A percentile compares a stretch with the other conserved stretches of the same genome.
Evolutionary conservation across 2,329 filamentous ascomycete species (phyloP).

Genomic region (Epicoccum nigrum): DNA sequence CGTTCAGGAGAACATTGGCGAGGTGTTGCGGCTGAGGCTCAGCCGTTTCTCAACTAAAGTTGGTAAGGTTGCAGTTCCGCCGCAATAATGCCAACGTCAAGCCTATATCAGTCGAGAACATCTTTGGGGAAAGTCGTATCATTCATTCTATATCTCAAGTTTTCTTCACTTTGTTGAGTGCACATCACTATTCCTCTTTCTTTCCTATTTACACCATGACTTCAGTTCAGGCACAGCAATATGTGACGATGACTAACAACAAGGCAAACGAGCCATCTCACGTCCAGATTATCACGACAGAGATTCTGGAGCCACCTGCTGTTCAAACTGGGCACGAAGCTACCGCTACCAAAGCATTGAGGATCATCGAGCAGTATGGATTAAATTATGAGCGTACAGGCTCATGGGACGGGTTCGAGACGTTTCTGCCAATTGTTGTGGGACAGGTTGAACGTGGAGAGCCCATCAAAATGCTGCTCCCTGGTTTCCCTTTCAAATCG

Average conservation of each 20-base stretch:
- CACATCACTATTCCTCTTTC: neutral
- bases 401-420: conserved; percentile 32
- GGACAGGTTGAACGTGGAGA: conserved; percentile 27
- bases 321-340: conserved; percentile 2
- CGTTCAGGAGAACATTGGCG: conserved; percentile 1
- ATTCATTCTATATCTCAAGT: neutral
- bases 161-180: neutral
- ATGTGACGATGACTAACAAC: neutral
- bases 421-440: conserved; percentile 27
- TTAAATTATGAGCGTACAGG: conserved; percentile 34
- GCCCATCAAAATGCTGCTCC: conserved; percentile 49
- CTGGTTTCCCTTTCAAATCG: conserved; percentile 68
- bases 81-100: conserved; percentile 3
- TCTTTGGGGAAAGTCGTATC: neutral
- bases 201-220: neutral
- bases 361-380: conserved; percentile 31
- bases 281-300: conserved; percentile 4
- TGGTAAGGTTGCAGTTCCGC: conserved; percentile 3
- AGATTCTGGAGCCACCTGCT: neutral
- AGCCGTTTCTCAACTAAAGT: conserved; percentile 1
- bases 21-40: conserved; percentile 18
- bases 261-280: neutral
- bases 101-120: neutral
- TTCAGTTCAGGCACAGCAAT: conserved; percentile 4
- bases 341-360: conserved; percentile 25